These are phyloP conservation scores for Ophiostoma ips DNA, from an alignment of 2,329 filamentous ascomycete species.

Conservation along the genomic window DNA sequence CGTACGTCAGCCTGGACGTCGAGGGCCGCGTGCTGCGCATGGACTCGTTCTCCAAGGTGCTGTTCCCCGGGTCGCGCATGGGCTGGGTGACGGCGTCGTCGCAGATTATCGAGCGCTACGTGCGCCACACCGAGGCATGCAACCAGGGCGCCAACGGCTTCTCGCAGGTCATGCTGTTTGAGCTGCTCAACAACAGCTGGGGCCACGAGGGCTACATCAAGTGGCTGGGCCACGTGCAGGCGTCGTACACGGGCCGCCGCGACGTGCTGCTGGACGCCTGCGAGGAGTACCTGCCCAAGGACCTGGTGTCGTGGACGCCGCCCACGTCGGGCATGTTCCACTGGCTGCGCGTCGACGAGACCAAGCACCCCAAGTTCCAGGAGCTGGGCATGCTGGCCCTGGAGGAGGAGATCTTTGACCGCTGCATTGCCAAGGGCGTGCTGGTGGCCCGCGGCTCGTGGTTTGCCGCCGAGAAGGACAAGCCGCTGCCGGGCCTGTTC, in stretches of 20 bases:
- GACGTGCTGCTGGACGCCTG: slow-evolving; percentile 68
- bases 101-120: slow-evolving; percentile 71
- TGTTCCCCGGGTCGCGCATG: slow-evolving; percentile 65
- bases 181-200: slow-evolving; percentile 75
- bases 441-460: slow-evolving; percentile 76
- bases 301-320: slow-evolving; percentile 65
- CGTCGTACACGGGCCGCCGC: slow-evolving; percentile 68
- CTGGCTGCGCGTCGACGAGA: slow-evolving; percentile 39
- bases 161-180: slow-evolving; percentile 71
- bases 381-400: slow-evolving; percentile 45
- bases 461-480: slow-evolving; percentile 67
- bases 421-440: slow-evolving; percentile 61
- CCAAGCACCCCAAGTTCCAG: slow-evolving; percentile 1
- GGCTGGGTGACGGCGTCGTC: slow-evolving; percentile 85
- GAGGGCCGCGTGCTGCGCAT: slow-evolving; percentile 83
- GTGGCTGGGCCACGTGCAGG: slow-evolving; percentile 73
- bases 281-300: slow-evolving; percentile 58
- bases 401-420: slow-evolving; percentile 76
- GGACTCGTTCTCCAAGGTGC: slow-evolving; percentile 87
- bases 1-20: slow-evolving; percentile 63
- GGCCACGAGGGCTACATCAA: slow-evolving; percentile 78
- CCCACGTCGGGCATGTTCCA: slow-evolving; percentile 91
- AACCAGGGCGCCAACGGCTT: slow-evolving; percentile 79
- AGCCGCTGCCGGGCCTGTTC: slow-evolving; percentile 52
- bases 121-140: slow-evolving; percentile 68